These are phyloP conservation scores for Metschnikowia kofuensis DNA, from an alignment of 805 yeast species.

Conservation along the genomic window DNA sequence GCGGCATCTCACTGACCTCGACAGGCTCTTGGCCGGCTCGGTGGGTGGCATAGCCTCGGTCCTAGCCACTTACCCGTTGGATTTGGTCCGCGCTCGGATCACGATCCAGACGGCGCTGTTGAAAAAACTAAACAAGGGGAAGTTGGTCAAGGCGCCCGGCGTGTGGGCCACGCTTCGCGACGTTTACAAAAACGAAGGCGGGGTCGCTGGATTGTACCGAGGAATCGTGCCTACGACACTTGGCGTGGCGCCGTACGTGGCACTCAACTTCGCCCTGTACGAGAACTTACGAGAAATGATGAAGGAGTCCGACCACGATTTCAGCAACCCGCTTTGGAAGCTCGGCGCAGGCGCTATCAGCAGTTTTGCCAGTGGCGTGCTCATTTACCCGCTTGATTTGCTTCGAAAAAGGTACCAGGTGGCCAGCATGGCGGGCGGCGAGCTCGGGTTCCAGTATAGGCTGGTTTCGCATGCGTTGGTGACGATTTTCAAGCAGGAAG, in stretches of 20 bases:
- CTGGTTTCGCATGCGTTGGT: slow-evolving; percentile 71
- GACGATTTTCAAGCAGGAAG: slow-evolving; percentile 71
- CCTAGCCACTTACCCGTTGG: slow-evolving; percentile 85
- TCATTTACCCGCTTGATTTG: slow-evolving; percentile 89
- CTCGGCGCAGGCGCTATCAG: slow-evolving; percentile 78
- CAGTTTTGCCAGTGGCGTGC: slow-evolving; percentile 86
- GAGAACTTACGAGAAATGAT: slow-evolving; percentile 69
- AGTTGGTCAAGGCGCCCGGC: slow-evolving; percentile 62
- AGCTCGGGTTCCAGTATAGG: slow-evolving; percentile 79
- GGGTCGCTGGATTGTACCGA: slow-evolving; percentile 69
- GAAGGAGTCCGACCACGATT: slow-evolving; percentile 29
- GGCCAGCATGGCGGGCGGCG: slow-evolving; percentile 71
- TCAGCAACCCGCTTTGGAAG: slow-evolving; percentile 51
- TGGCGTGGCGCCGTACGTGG: slow-evolving; percentile 96
- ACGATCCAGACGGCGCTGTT: slow-evolving; percentile 81
- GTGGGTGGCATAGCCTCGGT: slow-evolving; percentile 80
- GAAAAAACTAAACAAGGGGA: slow-evolving; percentile 46
- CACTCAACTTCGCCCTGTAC: slow-evolving; percentile 86
- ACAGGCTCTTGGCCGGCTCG: slow-evolving; percentile 74
- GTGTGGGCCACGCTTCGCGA: slow-evolving; percentile 53
- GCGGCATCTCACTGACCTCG: slow-evolving; percentile 43
- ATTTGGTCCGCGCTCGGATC: slow-evolving; percentile 83
- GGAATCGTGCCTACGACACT: slow-evolving; percentile 89
- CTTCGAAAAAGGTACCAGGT: slow-evolving; percentile 90
- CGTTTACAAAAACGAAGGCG: slow-evolving; percentile 80